phyloP scores from a whole-genome alignment of 345 rosid species.

The Dovyalis caffra region DNA sequence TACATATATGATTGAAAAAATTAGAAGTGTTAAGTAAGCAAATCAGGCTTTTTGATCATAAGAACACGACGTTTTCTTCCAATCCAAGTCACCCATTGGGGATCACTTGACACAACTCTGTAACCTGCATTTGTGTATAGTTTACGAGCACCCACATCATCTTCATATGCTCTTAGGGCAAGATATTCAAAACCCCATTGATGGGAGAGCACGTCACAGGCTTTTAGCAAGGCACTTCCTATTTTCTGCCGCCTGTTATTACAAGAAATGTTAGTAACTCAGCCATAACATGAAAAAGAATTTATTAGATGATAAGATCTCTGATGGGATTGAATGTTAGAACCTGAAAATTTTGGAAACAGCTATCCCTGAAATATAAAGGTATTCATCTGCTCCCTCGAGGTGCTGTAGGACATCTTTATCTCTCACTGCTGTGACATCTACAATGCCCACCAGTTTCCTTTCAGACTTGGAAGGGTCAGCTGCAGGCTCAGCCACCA shows the following conservation, averaged over 20 bases:
- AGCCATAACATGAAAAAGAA: neutral
- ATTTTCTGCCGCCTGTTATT: constrained; percentile 64
- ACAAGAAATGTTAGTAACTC: too few species aligned
- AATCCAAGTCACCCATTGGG: constrained; percentile 65
- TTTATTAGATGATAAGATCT: neutral
- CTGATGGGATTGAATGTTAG: neutral
- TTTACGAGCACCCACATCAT: constrained; percentile 64
- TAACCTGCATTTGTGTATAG: constrained; percentile 79
- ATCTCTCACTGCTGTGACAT: constrained; percentile 64
- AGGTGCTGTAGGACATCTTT: constrained; percentile 50
- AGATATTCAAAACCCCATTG: constrained; percentile 66
- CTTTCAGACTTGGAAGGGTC: constrained; percentile 20
- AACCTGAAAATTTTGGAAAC: constrained; percentile 63
- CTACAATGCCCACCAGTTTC: constrained; percentile 72
- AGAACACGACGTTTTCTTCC: constrained; percentile 73
- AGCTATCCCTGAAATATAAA: constrained; percentile 84
- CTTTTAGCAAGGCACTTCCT: constrained; percentile 65
- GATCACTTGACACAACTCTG: constrained; percentile 52
- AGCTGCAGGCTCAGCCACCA: constrained; percentile 61
- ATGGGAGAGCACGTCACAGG: constrained; percentile 58
- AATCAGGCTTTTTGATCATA: constrained; percentile 49
- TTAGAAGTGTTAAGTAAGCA: neutral
- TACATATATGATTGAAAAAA: neutral
- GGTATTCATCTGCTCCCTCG: constrained; percentile 59
- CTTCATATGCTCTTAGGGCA: constrained; percentile 75